Evolutionary conservation across 345 rosid species (phyloP).

Genomic region (Syzygium grande): DNA sequence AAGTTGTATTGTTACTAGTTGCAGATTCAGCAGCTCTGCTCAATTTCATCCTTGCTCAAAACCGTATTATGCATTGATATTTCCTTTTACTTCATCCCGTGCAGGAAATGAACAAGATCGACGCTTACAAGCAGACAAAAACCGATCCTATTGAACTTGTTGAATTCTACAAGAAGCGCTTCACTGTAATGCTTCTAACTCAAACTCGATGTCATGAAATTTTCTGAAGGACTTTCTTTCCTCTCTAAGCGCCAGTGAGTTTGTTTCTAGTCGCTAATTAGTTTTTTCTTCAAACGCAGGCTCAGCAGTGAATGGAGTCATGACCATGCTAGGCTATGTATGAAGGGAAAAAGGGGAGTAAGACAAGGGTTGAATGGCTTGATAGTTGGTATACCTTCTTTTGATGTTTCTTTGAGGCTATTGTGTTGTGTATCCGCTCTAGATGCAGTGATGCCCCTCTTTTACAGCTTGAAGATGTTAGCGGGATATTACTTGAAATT

Average conservation of each 20-base stretch:
- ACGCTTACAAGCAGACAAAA: conserved; percentile 64
- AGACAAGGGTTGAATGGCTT: not conserved
- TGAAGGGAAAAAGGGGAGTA: not conserved
- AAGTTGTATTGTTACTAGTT: not conserved
- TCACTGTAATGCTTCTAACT: conserved; percentile 24
- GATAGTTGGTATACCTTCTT: not conserved
- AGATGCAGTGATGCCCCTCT: not conserved
- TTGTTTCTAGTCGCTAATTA: not conserved
- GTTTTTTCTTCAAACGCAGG: not conserved
- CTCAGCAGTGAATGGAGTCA: not conserved
- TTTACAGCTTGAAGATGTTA: not conserved
- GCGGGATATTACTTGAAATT: not conserved
- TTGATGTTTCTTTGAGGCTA: not conserved
- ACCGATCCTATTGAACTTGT: conserved; percentile 33
- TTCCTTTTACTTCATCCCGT: not conserved
- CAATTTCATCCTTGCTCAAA: not conserved
- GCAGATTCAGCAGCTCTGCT: not conserved
- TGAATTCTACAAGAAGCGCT: conserved; percentile 31
- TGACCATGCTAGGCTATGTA: not conserved
- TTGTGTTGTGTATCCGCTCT: not conserved
- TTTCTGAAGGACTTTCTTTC: not conserved
- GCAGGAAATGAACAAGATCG: conserved; percentile 70
- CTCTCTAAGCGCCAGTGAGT: not conserved
- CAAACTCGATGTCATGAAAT: not conserved
- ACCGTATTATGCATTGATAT: not conserved